Evolutionary conservation across 108 stramenopile genomes (phyloP).

Genomic region (Asterionellopsis glacialis): DNA sequence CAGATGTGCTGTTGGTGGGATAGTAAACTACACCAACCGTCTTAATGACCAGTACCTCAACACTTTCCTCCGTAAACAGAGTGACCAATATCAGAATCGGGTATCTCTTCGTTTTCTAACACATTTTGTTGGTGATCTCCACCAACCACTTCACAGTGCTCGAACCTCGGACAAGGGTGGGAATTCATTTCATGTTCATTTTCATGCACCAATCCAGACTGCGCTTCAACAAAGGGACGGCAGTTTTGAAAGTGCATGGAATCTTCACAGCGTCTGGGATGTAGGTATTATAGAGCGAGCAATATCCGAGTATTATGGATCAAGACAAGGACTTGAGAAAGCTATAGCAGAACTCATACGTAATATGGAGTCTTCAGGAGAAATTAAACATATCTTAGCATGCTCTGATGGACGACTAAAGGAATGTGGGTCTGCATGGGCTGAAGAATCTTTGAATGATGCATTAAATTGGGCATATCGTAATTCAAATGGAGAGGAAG

Average conservation of each 20-base stretch:
- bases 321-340: conserved; percentile 26
- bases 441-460: conserved; percentile 31
- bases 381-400: conserved; percentile 10
- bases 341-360: conserved; percentile 8
- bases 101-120: conserved; percentile 50
- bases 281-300: conserved; percentile 41
- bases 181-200: conserved; percentile 46
- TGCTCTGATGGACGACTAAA: conserved; percentile 20
- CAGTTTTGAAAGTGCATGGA: conserved; percentile 16
- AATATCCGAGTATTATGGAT: conserved; percentile 21
- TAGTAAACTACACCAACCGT: conserved; percentile 47
- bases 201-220: conserved; percentile 1
- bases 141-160: conserved; percentile 56
- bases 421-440: conserved; percentile 34
- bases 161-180: conserved; percentile 51
- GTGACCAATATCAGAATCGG: background rate
- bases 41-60: background rate
- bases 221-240: background rate
- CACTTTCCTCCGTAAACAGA: background rate
- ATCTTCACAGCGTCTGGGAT: conserved; percentile 69
- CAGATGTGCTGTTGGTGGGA: conserved; percentile 48
- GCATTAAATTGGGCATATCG: conserved; percentile 49
- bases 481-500: conserved; percentile 23
- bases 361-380: background rate
- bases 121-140: conserved; percentile 67